Conservation (phyloP, 768 basidiomycete species). For the Xanthoconium stramineum region DNA sequence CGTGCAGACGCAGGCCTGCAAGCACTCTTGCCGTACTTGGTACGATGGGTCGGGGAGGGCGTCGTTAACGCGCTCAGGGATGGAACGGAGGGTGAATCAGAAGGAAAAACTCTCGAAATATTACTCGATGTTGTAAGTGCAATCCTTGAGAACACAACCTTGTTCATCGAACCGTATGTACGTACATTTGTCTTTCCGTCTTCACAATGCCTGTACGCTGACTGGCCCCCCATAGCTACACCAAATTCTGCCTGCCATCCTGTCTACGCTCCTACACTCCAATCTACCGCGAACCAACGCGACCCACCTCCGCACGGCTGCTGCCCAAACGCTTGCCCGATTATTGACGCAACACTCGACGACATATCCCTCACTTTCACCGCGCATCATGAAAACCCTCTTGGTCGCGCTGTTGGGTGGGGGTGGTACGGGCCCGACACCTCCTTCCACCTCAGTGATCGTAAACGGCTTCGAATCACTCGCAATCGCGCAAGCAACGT, state of each 20-base stretch:
- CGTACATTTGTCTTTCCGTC: conserved; percentile 30
- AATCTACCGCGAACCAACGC: conserved; percentile 72
- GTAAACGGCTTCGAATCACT: conserved; percentile 30
- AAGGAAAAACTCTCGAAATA: conserved; percentile 74
- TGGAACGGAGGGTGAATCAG: conserved; percentile 51
- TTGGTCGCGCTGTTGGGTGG: conserved; percentile 70
- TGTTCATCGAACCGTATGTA: conserved; percentile 97
- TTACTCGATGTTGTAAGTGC: conserved; percentile 83
- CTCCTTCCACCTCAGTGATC: conserved; percentile 11
- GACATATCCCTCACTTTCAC: conserved; percentile 84
- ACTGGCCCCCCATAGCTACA: conserved; percentile 61
- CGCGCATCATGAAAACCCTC: conserved; percentile 92
- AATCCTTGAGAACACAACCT: conserved; percentile 77
- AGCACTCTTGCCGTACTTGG: conserved; percentile 87
- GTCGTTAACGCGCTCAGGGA: conserved; percentile 60
- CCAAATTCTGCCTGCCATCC: conserved; percentile 89
- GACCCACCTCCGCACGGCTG: conserved; percentile 68
- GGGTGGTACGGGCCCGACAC: conserved; percentile 8
- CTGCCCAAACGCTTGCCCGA: conserved; percentile 81
- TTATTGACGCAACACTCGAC: conserved; percentile 79
- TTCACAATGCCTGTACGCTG: background rate
- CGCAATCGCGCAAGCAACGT: conserved; percentile 15
- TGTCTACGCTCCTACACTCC: conserved; percentile 88
- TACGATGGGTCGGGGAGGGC: conserved; percentile 92
- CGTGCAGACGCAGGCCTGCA: conserved; percentile 88